phyloP scores from a whole-genome alignment of 2,329 filamentous ascomycete genomes.

The Aspergillus clavatus region DNA sequence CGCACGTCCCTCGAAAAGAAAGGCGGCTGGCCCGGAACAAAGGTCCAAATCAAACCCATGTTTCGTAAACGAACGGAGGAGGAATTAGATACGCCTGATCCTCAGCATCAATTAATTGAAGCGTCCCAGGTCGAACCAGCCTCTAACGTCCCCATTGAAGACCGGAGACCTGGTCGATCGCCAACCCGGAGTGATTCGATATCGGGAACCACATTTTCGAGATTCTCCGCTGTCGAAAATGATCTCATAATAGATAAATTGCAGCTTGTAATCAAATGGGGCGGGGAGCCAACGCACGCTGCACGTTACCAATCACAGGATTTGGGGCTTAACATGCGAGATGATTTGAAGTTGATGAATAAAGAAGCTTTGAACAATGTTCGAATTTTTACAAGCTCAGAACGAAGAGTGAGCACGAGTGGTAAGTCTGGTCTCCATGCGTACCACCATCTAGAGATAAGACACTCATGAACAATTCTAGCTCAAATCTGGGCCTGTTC shows the following conservation, averaged over 20 bases:
- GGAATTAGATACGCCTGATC: constrained; percentile 40
- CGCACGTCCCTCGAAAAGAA: constrained; percentile 88
- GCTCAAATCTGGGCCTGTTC: constrained; percentile 92
- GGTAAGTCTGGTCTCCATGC: constrained; percentile 34
- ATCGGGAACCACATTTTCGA: constrained; percentile 84
- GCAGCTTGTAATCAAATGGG: constrained; percentile 98
- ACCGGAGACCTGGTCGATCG: constrained; percentile 39
- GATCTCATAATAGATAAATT: constrained; percentile 91
- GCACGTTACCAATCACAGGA: constrained; percentile 95
- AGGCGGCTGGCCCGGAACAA: constrained; percentile 88
- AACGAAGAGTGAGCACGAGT: constrained; percentile 88
- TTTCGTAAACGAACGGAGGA: constrained; percentile 82
- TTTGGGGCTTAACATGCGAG: constrained; percentile 90
- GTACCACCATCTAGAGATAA: not conserved
- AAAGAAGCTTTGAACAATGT: constrained; percentile 88
- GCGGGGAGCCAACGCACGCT: constrained; percentile 94
- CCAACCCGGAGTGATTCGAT: constrained; percentile 74
- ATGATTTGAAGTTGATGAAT: constrained; percentile 89
- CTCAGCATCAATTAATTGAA: constrained; percentile 13
- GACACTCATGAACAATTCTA: constrained; percentile 18
- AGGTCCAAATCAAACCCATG: constrained; percentile 99
- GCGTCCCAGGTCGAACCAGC: constrained; percentile 8
- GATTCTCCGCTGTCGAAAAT: constrained; percentile 89
- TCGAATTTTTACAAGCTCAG: constrained; percentile 90
- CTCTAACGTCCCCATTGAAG: constrained; percentile 19